Evolutionary conservation across 352 stramenopile genomes (phyloP), one percentile per base, ranked within the genome.

Genomic region (Stramenopiles sp.): DNA sequence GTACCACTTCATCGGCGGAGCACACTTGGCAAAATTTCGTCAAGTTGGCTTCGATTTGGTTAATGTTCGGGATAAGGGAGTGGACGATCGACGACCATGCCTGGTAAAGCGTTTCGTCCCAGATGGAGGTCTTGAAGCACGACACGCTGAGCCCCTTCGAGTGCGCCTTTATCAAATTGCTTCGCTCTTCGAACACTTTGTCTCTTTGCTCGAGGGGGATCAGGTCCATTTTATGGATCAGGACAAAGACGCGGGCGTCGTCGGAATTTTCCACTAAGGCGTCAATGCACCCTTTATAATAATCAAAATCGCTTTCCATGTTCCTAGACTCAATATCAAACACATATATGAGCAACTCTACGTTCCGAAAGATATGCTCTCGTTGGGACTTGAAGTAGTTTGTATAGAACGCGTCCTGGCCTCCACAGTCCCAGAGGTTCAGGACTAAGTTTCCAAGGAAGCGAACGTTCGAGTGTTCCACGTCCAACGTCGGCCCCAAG

Each of bases 211-310:
- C 82, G 75, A 87, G 80, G 0, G 81, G 79, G 3, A 98, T 92
- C 3, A 98, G 84, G 86, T 99, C 95, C 94, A 99, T 99, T 84
- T 99, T 99, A 85, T 99, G 95, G 73, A 99, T 94, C 30, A 99
- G 85, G 68, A 98, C 92, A 81, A 98, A 99, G 53, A 99, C 92
- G 73, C 94, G 91, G n/a, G 94, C 92, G 80, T 98, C 96, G 48
- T 92, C 95, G 48, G 90, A 97, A 85, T 98, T 97, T 76, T 97
- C 90, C 82, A 97, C 92, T 75, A 99, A 95, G 0, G 94, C 94
- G 82, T 98, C 93, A 30, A 99, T 80, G 37, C 96, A 96, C 3
- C 91, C 92, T 37, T 92, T 87, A 81, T 98, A 99, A 77, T 98
- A 92, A 68, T 93, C 87, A 83, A 98, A 92, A 78, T 98, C 94